These are phyloP conservation scores for Aspergillus wentii DNA, from an alignment of 495 filamentous ascomycete species.

Conservation along the genomic window DNA sequence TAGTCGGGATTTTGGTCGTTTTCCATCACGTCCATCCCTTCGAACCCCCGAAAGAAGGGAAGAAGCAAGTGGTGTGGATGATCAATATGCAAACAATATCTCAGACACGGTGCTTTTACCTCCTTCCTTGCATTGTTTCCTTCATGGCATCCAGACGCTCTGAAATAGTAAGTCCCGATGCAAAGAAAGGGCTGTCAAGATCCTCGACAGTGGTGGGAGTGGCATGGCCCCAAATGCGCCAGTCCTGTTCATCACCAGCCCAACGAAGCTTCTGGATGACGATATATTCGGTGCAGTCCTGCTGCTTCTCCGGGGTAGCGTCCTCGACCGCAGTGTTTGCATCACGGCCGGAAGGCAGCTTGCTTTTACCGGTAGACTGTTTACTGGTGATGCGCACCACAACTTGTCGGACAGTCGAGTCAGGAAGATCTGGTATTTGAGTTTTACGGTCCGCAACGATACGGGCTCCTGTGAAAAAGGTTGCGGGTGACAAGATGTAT, in stretches of 20 bases:
- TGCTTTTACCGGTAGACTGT: conserved; percentile 46
- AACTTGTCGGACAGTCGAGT: conserved; percentile 59
- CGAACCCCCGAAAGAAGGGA: too few species aligned
- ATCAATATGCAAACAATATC: not conserved
- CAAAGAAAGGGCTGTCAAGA: conserved; percentile 32
- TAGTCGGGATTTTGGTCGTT: too few species aligned
- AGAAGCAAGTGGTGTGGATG: not conserved
- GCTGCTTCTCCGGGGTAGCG: conserved; percentile 42
- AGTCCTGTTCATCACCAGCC: conserved; percentile 54
- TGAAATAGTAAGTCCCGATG: conserved; percentile 19
- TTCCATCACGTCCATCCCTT: too few species aligned
- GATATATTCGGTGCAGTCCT: conserved; percentile 71
- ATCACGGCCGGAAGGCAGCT: not conserved
- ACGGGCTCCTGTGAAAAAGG: conserved; percentile 37
- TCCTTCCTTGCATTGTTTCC: conserved; percentile 17
- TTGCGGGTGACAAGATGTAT: conserved; percentile 51
- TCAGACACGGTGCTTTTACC: conserved; percentile 9
- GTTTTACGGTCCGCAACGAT: conserved; percentile 56
- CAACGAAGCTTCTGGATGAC: conserved; percentile 61
- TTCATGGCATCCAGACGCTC: conserved; percentile 34
- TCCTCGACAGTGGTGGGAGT: conserved; percentile 53
- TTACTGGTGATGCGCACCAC: conserved; percentile 64
- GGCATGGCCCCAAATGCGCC: conserved; percentile 73
- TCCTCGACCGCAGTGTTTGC: not conserved
- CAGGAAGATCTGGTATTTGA: conserved; percentile 41